These are phyloP conservation scores for Xylariaceae sp. DNA, from an alignment of 2,329 filamentous ascomycete genomes.

Conservation along the genomic window DNA sequence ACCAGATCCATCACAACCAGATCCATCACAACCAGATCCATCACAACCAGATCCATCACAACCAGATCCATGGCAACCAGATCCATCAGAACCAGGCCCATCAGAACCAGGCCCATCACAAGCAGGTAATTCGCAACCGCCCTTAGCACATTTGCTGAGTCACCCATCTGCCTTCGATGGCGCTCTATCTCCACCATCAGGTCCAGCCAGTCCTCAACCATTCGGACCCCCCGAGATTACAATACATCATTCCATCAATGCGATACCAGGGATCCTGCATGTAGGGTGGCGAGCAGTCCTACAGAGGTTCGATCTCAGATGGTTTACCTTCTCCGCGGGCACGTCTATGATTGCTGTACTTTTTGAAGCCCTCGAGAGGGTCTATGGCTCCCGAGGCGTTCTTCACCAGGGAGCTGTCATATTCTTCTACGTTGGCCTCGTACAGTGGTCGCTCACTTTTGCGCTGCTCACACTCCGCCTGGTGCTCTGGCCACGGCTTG, in stretches of 20 bases:
- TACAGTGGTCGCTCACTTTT: neutral
- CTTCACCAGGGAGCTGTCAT: neutral
- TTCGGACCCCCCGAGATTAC: neutral
- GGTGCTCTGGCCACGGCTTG: neutral
- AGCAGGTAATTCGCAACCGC: no score
- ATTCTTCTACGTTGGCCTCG: neutral
- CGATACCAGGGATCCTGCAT: neutral
- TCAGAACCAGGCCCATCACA: no score
- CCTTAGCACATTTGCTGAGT: no score
- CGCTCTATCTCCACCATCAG: no score
- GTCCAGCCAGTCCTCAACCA: no score
- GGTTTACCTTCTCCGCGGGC: neutral
- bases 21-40: no score
- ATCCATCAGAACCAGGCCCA: no score
- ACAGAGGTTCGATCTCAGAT: slow-evolving; percentile 2
- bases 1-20: no score
- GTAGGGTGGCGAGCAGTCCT: neutral
- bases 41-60: no score
- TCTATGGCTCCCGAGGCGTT: neutral
- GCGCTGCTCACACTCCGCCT: neutral
- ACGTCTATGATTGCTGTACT: neutral
- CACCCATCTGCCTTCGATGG: no score
- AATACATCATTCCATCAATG: neutral
- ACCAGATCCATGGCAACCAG: no score
- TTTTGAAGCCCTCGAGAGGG: neutral